Conservation (phyloP, 495 filamentous ascomycete genomes). For the Hyaloscypha variabilis region DNA sequence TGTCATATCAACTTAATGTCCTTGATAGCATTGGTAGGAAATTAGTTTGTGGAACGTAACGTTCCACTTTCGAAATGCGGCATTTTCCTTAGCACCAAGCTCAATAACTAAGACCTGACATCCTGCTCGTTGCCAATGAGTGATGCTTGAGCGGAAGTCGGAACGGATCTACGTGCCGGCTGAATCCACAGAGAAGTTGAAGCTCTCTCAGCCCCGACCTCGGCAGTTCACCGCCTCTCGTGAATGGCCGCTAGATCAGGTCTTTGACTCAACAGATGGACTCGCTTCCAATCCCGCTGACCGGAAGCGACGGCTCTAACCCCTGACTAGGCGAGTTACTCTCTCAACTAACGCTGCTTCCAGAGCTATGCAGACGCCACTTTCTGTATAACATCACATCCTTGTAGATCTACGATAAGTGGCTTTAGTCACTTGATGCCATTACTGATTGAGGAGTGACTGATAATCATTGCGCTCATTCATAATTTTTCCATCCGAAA, state of each 20-base stretch:
- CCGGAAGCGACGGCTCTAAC: neutral
- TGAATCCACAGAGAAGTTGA: too few species aligned
- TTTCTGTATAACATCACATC: neutral
- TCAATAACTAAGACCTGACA: neutral
- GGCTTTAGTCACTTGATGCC: neutral
- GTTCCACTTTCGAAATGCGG: neutral
- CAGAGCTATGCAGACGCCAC: neutral
- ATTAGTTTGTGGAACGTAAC: neutral
- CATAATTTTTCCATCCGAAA: too few species aligned
- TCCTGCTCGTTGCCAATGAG: neutral
- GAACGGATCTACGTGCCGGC: neutral
- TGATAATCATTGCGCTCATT: neutral
- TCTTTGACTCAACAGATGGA: too few species aligned
- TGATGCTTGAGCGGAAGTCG: neutral
- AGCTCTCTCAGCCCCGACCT: neutral
- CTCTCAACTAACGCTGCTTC: neutral
- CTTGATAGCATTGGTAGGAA: neutral
- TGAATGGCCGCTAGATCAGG: neutral
- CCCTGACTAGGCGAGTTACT: constrained; percentile 1
- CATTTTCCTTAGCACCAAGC: neutral
- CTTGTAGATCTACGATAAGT: neutral
- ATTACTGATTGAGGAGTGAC: too few species aligned
- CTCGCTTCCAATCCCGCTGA: neutral
- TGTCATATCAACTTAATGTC: too few species aligned
- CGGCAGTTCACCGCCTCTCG: neutral